phyloP scores from a whole-genome alignment of 2,329 filamentous ascomycete species.

The Neopestalotiopsis clavispora region DNA sequence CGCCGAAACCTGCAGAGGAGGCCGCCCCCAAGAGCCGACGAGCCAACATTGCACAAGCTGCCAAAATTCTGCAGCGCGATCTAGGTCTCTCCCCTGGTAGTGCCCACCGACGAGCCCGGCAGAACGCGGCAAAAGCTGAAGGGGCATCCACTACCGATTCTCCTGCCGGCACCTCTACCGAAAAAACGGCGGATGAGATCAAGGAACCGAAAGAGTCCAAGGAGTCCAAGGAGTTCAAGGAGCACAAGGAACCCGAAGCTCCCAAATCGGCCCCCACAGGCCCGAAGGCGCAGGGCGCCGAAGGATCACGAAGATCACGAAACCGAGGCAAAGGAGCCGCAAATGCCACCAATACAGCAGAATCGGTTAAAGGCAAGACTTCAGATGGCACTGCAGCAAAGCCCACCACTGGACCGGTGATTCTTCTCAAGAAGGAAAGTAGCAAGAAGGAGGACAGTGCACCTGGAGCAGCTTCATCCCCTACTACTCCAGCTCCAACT shows the following conservation, averaged over 20 bases:
- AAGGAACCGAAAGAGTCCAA: constrained; percentile 26
- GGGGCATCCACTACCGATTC: constrained; percentile 44
- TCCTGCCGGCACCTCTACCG: constrained; percentile 36
- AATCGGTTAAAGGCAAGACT: constrained; percentile 32
- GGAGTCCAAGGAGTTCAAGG: constrained; percentile 21
- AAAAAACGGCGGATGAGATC: constrained; percentile 29
- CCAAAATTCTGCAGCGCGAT: constrained; percentile 69
- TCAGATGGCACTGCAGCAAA: constrained; percentile 23
- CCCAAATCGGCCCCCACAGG: constrained; percentile 31
- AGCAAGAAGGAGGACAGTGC: constrained; percentile 32
- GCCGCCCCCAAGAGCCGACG: constrained; percentile 59
- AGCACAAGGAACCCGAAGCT: constrained; percentile 22
- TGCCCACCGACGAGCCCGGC: constrained; percentile 64
- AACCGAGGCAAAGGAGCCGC: constrained; percentile 40
- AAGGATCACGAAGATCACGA: constrained; percentile 40
- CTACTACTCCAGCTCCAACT: constrained; percentile 25
- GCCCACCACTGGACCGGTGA: constrained; percentile 31
- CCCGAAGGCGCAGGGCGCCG: constrained; percentile 32
- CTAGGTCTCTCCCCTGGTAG: constrained; percentile 68
- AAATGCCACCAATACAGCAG: constrained; percentile 28
- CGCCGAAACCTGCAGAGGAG: constrained; percentile 35
- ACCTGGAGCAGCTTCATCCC: constrained; percentile 23
- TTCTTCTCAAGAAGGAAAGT: constrained; percentile 34
- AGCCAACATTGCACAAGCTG: constrained; percentile 66
- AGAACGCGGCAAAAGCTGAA: constrained; percentile 63